Conservation (phyloP, 2,329 filamentous ascomycete species). For the Paracamarosporium sp. region DNA sequence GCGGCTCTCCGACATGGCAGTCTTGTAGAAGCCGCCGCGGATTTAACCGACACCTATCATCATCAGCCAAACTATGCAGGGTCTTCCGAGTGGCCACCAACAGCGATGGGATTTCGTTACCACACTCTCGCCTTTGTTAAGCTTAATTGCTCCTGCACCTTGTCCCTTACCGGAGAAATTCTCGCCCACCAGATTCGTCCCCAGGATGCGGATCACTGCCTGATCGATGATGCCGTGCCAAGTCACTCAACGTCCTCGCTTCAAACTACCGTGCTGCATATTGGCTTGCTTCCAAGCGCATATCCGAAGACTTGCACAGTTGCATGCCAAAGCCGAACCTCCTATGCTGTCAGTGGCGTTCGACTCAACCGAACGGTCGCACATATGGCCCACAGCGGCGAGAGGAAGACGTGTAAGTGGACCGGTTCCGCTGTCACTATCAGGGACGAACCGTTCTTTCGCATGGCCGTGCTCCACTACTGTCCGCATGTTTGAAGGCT, state of each 20-base stretch:
- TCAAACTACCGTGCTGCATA: conserved; percentile 9
- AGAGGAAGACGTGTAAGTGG: conserved; percentile 2
- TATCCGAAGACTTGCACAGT: background rate
- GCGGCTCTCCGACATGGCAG: conserved; percentile 16
- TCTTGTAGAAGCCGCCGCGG: conserved; percentile 10
- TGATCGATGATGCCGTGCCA: conserved; percentile 8
- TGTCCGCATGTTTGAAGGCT: conserved; percentile 2
- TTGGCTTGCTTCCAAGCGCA: conserved; percentile 4
- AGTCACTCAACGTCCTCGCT: conserved; percentile 5
- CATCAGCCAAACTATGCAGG: conserved; percentile 7
- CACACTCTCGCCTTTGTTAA: conserved; percentile 18
- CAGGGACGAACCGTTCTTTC: conserved; percentile 6
- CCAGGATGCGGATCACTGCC: conserved; percentile 17
- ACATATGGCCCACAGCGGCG: conserved; percentile 1
- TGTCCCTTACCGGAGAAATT: conserved; percentile 22
- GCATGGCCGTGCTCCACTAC: conserved; percentile 10
- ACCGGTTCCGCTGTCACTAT: background rate
- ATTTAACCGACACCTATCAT: conserved; percentile 15
- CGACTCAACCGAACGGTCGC: conserved; percentile 8
- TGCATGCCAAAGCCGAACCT: background rate
- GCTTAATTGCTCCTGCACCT: conserved; percentile 16
- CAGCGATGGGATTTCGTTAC: conserved; percentile 14
- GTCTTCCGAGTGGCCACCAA: background rate
- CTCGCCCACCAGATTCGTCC: conserved; percentile 5
- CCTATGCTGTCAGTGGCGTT: background rate